Conservation (phyloP, 2,329 filamentous ascomycete genomes). For the Beauveria bassiana region DNA sequence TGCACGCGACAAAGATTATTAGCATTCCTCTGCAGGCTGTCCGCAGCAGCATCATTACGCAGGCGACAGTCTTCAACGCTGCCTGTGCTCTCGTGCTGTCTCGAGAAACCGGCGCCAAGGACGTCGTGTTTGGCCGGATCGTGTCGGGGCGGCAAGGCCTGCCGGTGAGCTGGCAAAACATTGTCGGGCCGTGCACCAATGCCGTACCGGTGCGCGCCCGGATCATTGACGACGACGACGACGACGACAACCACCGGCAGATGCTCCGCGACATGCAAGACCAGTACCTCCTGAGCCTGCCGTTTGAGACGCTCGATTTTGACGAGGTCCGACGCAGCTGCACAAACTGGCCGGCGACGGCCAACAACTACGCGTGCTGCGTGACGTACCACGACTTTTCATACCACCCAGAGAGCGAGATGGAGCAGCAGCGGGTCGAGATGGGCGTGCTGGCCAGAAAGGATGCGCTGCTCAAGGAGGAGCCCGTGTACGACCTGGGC, state of each 20-base stretch:
- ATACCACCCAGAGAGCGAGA: neutral
- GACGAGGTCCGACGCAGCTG: neutral
- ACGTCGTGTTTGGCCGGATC: constrained; percentile 17
- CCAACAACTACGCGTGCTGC: neutral
- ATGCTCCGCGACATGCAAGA: neutral
- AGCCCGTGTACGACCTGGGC: constrained; percentile 1
- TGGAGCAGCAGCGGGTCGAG: neutral
- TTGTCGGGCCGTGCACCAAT: constrained; percentile 14
- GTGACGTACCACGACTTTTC: neutral
- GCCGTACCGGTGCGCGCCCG: neutral
- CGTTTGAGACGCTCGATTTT: neutral
- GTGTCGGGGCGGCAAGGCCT: constrained; percentile 16
- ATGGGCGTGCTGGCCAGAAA: constrained; percentile 1
- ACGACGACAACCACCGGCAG: neutral
- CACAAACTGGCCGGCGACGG: neutral
- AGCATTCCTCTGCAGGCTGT: constrained; percentile 7
- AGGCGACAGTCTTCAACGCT: constrained; percentile 13
- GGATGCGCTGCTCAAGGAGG: neutral
- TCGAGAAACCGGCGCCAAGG: neutral
- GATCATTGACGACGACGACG: neutral
- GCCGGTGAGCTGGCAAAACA: constrained; percentile 10
- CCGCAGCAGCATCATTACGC: constrained; percentile 9
- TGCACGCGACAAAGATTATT: neutral
- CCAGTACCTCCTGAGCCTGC: neutral
- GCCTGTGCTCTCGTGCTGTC: constrained; percentile 10